These are phyloP conservation scores for Miamiensis avidus DNA, from an alignment of 169 alveolate genomes.

Conservation along the genomic window DNA sequence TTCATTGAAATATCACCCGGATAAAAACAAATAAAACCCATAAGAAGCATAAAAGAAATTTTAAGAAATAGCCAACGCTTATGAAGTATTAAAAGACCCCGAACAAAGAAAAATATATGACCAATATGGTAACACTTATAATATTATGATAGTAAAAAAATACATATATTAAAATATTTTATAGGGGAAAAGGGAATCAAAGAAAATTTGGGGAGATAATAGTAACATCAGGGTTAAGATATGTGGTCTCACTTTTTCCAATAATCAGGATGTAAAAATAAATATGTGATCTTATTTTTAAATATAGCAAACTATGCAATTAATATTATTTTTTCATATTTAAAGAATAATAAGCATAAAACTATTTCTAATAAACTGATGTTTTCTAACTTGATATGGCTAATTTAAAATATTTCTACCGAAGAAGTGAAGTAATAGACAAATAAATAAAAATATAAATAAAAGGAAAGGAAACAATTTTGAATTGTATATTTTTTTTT, in stretches of 20 bases:
- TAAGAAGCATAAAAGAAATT: constrained; percentile 52
- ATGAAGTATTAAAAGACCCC: constrained; percentile 72
- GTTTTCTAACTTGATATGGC: constrained; percentile 71
- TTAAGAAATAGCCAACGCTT: constrained; percentile 67
- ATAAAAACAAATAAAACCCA: constrained; percentile 54
- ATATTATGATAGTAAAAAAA: no score
- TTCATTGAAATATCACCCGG: constrained; percentile 69
- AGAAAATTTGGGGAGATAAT: not conserved
- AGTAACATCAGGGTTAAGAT: not conserved
- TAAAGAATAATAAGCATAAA: constrained; percentile 37
- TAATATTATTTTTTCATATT: no score
- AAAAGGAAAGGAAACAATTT: no score
- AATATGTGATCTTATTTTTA: not conserved
- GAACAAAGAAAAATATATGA: constrained; percentile 76
- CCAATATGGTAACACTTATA: constrained; percentile 78
- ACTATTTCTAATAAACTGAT: constrained; percentile 69
- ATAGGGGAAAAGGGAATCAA: not conserved
- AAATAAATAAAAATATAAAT: constrained; percentile 8
- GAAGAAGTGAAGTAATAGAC: constrained; percentile 64
- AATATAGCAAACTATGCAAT: no score
- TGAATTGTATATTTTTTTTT: no score
- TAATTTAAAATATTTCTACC: constrained; percentile 61
- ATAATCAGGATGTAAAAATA: not conserved
- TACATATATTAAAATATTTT: no score
- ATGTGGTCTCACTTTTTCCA: not conserved